These are phyloP conservation scores for Aspergillus brasiliensis DNA, from an alignment of 2,329 filamentous ascomycete genomes.

Conservation along the genomic window DNA sequence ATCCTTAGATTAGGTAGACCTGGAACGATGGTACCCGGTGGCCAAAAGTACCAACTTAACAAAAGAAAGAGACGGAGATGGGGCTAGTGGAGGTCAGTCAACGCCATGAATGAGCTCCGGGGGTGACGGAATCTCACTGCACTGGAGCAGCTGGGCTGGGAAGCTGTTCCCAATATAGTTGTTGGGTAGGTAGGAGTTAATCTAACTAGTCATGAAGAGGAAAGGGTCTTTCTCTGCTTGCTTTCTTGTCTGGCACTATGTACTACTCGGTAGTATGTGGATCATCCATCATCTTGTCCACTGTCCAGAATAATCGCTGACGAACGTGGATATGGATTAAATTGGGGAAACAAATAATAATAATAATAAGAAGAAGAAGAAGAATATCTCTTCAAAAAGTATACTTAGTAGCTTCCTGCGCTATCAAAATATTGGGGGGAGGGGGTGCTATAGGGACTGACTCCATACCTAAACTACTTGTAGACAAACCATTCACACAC, in stretches of 20 bases:
- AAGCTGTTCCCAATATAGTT: not conserved
- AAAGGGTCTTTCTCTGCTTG: no score
- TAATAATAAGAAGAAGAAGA: no score
- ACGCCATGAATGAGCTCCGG: slow-evolving; percentile 1
- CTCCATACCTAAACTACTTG: no score
- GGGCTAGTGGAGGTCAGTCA: not conserved
- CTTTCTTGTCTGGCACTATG: no score
- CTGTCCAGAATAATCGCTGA: not conserved
- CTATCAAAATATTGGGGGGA: no score
- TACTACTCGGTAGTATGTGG: not conserved
- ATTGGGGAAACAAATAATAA: not conserved
- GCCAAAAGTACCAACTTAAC: not conserved
- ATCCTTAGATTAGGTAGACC: not conserved
- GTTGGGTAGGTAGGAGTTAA: not conserved
- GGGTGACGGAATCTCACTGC: not conserved
- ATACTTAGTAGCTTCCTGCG: no score
- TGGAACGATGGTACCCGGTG: not conserved
- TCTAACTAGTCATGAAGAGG: not conserved
- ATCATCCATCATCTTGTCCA: not conserved
- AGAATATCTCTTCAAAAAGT: not conserved
- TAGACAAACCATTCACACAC: no score
- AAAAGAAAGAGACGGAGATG: not conserved
- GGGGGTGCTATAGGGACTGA: no score
- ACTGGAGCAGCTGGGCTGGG: not conserved
- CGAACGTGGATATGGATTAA: not conserved